Evolutionary conservation across 805 yeast genomes (phyloP).

Genomic region (Saturnispora kantuleensis): DNA sequence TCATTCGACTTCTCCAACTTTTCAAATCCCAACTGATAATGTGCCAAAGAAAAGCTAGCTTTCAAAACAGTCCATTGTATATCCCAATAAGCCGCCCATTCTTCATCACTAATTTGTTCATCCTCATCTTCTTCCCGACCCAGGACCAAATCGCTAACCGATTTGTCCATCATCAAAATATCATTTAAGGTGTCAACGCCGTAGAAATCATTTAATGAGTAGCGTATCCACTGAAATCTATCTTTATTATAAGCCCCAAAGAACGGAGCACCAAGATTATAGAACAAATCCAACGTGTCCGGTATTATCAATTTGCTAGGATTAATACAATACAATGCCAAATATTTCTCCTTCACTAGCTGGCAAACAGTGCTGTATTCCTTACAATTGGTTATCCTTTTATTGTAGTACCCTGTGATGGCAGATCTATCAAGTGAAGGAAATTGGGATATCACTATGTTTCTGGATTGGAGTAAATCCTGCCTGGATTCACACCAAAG

Average conservation of each 20-base stretch:
- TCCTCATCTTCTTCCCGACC: conserved; percentile 13
- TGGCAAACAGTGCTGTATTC: background rate
- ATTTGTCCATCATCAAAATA: conserved; percentile 1
- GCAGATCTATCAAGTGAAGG: background rate
- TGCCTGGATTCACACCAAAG: background rate
- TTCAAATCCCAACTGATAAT: conserved; percentile 18
- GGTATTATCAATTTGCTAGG: conserved; percentile 1
- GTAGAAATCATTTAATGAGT: background rate
- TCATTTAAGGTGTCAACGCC: background rate
- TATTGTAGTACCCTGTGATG: background rate
- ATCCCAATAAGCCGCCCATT: conserved; percentile 18
- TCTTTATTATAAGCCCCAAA: conserved; percentile 1
- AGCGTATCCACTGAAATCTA: conserved; percentile 3
- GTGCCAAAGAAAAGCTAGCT: conserved; percentile 17
- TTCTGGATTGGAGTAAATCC: background rate
- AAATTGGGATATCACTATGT: background rate
- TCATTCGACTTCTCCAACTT: conserved; percentile 11
- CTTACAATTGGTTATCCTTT: background rate
- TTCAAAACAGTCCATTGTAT: conserved; percentile 23
- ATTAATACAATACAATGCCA: conserved; percentile 4
- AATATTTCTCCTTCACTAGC: background rate
- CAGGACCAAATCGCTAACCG: background rate
- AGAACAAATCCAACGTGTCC: conserved; percentile 4
- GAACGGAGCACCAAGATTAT: background rate
- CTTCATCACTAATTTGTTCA: conserved; percentile 10